Evolutionary conservation across 768 basidiomycete species (phyloP), one percentile per base, ranked within the genome.

Genomic region (Lyophyllum shimeji): DNA sequence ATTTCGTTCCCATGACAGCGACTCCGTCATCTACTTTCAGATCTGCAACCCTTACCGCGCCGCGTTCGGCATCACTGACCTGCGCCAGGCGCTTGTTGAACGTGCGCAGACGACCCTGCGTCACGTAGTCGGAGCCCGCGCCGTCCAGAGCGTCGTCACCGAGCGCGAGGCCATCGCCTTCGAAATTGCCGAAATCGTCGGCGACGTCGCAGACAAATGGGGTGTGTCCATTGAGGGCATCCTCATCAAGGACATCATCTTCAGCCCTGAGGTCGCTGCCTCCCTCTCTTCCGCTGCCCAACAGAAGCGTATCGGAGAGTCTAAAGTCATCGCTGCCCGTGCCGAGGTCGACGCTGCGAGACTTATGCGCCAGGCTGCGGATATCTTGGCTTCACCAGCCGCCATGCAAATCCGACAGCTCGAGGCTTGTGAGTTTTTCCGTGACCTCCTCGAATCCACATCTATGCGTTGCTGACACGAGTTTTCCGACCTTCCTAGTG

Each of bases 371-470:
- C 93, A 96, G 71, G 95, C 95, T 12, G 95, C 95, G 51, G 95
- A 97, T 72, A 97, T 96, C 65, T 76, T 93, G 65, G 93, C 94
- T 20, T 91, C 87, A 11, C 94, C 94, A 8, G 95, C 96, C 20
- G 96, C 96, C 52, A 97, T 98, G 94, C 95, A 97, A 72, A 98
- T 98, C 69, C 82, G 96, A 57, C 96, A 98, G 69, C 83, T 98
- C 60, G 96, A 99, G 72, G 93, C 95, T 46, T 65, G 79, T 82
- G 56, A 61, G 80, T 79, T 15, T 43, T 29, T 29, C 29, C 5
- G 9, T n/a, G n/a, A n/a, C n/a, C 4, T 29, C 33, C 44, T 18
- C 34, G 2, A 13, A 34, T 15, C 1, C 0, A 7, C 7, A 15
- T 48, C 25, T 20, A 17, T 17, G 3, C 12, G 42, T 48, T 18